These are phyloP conservation scores for Phialocephala subalpina DNA, from an alignment of 2,329 filamentous ascomycete species.

Conservation along the genomic window DNA sequence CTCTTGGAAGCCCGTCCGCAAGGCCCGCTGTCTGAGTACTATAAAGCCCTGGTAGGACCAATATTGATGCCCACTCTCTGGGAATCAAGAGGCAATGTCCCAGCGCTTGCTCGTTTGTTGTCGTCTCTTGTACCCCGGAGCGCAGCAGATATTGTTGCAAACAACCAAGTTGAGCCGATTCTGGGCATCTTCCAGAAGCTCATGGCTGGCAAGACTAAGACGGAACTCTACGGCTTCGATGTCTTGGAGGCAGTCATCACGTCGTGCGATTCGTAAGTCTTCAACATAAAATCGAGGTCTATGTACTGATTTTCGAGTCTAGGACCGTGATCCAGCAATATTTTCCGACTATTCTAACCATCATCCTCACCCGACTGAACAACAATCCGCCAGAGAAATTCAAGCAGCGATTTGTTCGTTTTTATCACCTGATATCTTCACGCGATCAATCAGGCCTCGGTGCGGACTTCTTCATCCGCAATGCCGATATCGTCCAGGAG, in stretches of 20 bases:
- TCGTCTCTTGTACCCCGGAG: conserved; percentile 84
- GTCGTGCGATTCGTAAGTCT: conserved; percentile 72
- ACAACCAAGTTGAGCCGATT: conserved; percentile 85
- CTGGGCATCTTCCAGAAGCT: conserved; percentile 97
- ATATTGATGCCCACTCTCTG: conserved; percentile 85
- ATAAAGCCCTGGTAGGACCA: conserved; percentile 79
- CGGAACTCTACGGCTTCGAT: conserved; percentile 88
- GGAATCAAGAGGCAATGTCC: conserved; percentile 93
- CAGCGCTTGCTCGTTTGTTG: conserved; percentile 85
- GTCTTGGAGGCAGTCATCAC: conserved; percentile 83
- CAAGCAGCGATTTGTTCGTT: conserved; percentile 86
- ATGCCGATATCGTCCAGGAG: conserved; percentile 82
- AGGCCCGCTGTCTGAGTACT: conserved; percentile 80
- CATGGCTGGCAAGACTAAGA: conserved; percentile 64
- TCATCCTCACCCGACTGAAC: conserved; percentile 77
- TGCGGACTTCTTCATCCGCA: conserved; percentile 87
- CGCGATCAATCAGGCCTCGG: conserved; percentile 76
- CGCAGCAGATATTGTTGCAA: conserved; percentile 73
- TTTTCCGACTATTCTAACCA: conserved; percentile 71
- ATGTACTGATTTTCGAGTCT: conserved; percentile 38
- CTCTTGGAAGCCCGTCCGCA: conserved; percentile 87
- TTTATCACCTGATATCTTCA: conserved; percentile 94
- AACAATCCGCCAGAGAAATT: conserved; percentile 77
- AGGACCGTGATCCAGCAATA: conserved; percentile 68
- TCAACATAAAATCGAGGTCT: conserved; percentile 18